phyloP scores from a whole-genome alignment of 2,329 filamentous ascomycete species.

The Cytospora mali region DNA sequence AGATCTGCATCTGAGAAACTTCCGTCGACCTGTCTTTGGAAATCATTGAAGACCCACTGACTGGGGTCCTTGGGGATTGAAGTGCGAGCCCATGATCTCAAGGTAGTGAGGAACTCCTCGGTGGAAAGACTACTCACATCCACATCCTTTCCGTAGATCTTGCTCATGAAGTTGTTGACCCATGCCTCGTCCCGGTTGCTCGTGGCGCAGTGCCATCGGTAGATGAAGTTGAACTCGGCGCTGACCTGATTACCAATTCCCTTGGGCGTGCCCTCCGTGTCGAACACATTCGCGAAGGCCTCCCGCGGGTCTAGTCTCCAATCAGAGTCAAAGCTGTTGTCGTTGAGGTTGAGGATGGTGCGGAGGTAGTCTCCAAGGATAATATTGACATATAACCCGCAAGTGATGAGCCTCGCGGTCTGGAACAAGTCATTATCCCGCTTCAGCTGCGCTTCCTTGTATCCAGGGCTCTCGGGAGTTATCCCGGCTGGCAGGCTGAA shows the following conservation, averaged over 20 bases:
- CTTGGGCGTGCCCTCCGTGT: conserved; percentile 50
- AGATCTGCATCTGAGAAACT: conserved; percentile 61
- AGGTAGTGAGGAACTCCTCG: conserved; percentile 34
- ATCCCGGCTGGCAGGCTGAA: conserved; percentile 47
- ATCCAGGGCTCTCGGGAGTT: conserved; percentile 2
- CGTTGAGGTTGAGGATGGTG: conserved; percentile 62
- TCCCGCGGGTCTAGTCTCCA: conserved; percentile 65
- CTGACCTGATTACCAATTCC: conserved; percentile 69
- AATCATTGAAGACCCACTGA: conserved; percentile 50
- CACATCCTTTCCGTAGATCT: conserved; percentile 31
- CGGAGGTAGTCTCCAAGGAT: conserved; percentile 61
- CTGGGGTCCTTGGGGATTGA: conserved; percentile 47
- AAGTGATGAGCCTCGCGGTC: conserved; percentile 55
- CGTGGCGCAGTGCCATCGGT: conserved; percentile 66
- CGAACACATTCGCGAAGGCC: conserved; percentile 42
- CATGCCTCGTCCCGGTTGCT: conserved; percentile 63
- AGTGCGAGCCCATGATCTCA: conserved; percentile 39
- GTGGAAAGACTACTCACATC: conserved; percentile 11
- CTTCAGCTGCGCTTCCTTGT: conserved; percentile 39
- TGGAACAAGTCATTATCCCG: conserved; percentile 57
- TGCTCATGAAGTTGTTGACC: conserved; percentile 57
- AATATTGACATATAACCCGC: conserved; percentile 60
- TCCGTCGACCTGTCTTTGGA: conserved; percentile 52
- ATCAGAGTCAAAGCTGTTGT: conserved; percentile 50
- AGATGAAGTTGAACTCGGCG: conserved; percentile 69